Conservation (phyloP, 148 eudicot species). For the Pouteria glomerata region DNA sequence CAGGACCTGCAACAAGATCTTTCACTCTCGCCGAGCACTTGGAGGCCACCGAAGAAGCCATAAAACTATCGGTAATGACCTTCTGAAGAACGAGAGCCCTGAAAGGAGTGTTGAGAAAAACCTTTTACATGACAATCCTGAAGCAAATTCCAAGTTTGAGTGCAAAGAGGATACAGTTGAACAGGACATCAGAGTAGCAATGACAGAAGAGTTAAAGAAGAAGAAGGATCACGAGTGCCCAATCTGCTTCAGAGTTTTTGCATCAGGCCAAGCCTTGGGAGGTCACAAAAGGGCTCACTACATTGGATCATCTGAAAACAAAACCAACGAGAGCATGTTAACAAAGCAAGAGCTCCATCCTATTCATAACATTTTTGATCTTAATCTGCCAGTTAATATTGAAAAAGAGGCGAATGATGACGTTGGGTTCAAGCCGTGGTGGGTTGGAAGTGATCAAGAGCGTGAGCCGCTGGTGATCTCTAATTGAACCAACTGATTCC, state of each 20-base stretch:
- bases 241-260: conserved; percentile 33
- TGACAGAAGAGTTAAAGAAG: conserved; percentile 11
- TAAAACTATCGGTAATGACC: conserved; percentile 7
- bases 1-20: conserved; percentile 26
- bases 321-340: conserved; percentile 10
- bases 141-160: conserved; percentile 13
- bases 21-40: conserved; percentile 25
- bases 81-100: neutral
- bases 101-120: neutral
- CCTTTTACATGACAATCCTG: neutral
- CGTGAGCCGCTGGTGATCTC: conserved; percentile 23
- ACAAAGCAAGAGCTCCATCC: conserved; percentile 7
- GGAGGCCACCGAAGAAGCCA: conserved; percentile 25
- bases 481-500: conserved; percentile 16
- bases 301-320: conserved; percentile 9
- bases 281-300: conserved; percentile 58
- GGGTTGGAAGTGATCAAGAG: conserved; percentile 20
- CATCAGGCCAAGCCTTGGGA: conserved; percentile 47
- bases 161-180: neutral
- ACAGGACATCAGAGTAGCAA: neutral
- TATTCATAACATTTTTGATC: conserved; percentile 8
- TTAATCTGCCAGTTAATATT: conserved; percentile 9
- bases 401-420: conserved; percentile 10
- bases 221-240: conserved; percentile 24
- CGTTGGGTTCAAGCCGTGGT: conserved; percentile 22